Base-by-base conservation (phyloP, 164 flowering plant genomes). In the Aristolochia californica region DNA sequence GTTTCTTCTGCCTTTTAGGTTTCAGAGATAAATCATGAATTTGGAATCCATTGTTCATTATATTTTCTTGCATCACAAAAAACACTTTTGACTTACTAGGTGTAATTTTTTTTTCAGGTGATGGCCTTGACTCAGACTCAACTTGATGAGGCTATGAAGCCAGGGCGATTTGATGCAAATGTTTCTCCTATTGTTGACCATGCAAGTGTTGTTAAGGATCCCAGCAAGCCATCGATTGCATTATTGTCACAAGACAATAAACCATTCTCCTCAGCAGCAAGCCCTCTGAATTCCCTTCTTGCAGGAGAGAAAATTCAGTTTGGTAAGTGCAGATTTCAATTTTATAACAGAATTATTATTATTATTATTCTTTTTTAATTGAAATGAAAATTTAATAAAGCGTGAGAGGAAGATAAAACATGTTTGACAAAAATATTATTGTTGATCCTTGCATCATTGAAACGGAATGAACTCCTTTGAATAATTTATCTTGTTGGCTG, bases 281-380 rank as follows among this genome's bases (percentile, higher is more conserved):
- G 85, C 70, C 85, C 97, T 63, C 69, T 93, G 53, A 87, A 72
- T 60, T 89, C 97, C 34, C 70, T 93, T 60, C 96, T 93, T 65
- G 96, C 97, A 57, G 97, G 96, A 68, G 95, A 89, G 70, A 93
- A 81, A 75, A 93, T 93, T 68, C 99, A 89, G 62, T 93, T 93
- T 74, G 99, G 99, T 93, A 70, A 62, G 83, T 55, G 40, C 14
- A 28, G 44, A 49, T 27, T 21, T 8, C 23, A 14, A 43, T 25
- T 22, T 23, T 50, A 17, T 4, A 49, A 21, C 12, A 7, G 7
- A 28, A 28, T 28, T 2, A 28, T 28, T 28, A 2, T 7, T 28
- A n/a, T n/a, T n/a, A n/a, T n/a, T n/a, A n/a, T n/a, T n/a, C n/a
- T n/a, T n/a, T n/a, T n/a, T n/a, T n/a, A n/a, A n/a, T n/a, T n/a